Percentiles rank a stretch among this genome's conserved stretches.
These are phyloP conservation scores for Viola odorata DNA, from an alignment of 345 rosid genomes.

Conservation along the genomic window DNA sequence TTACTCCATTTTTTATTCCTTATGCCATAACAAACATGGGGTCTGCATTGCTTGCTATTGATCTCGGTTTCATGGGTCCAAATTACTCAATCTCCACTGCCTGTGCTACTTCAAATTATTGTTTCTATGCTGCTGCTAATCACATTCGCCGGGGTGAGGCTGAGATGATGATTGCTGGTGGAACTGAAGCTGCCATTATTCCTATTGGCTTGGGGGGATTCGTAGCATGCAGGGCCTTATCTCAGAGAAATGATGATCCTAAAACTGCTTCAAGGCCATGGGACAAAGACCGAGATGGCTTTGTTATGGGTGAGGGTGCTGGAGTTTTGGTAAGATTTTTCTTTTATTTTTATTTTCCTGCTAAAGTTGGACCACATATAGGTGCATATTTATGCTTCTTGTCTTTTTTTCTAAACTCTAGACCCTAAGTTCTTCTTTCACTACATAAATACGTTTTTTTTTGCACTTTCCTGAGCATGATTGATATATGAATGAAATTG, in stretches of 20 bases:
- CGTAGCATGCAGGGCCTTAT: slow-evolving; percentile 93
- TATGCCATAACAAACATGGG: slow-evolving; percentile 95
- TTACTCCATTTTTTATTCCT: slow-evolving; percentile 88
- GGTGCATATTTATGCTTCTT: not conserved
- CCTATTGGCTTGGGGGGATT: slow-evolving; percentile 98
- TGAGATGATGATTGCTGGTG: slow-evolving; percentile 97
- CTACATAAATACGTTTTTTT: not conserved
- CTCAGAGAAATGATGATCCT: slow-evolving; percentile 98
- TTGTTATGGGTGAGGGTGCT: slow-evolving; percentile 99
- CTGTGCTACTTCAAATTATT: slow-evolving; percentile 94
- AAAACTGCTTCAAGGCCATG: slow-evolving; percentile 98
- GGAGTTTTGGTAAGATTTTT: slow-evolving; percentile 82
- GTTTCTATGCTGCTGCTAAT: slow-evolving; percentile 98
- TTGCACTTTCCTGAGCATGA: not conserved
- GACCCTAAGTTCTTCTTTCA: not conserved
- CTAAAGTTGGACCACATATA: not conserved
- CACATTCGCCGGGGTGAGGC: slow-evolving; percentile 99
- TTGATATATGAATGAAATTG: not conserved
- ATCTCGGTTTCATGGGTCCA: slow-evolving; percentile 97
- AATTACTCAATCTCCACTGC: slow-evolving; percentile 98
- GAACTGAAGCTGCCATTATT: slow-evolving; percentile 96
- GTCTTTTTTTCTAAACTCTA: not conserved
- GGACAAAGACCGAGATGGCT: slow-evolving; percentile 92
- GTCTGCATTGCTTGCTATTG: slow-evolving; percentile 89
- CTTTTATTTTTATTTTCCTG: not conserved